Conservation (phyloP, 805 yeast species). For the Kazachstania africana region DNA sequence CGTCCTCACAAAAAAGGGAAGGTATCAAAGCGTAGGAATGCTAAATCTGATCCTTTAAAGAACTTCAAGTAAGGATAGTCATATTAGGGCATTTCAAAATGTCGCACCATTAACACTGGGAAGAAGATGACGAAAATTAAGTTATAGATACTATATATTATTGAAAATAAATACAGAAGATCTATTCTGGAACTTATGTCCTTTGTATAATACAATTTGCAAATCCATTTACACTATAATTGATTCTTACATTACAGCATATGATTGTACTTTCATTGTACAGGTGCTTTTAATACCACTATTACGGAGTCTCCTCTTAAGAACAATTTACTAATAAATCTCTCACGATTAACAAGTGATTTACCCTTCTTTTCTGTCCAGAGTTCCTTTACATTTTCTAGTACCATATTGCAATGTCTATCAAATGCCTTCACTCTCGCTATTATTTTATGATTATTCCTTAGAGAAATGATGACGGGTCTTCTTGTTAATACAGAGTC, state of each 20-base stretch:
- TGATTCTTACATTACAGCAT: no score
- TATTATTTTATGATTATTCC: slow-evolving; percentile 86
- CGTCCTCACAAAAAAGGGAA: slow-evolving; percentile 22
- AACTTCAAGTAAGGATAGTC: slow-evolving; percentile 37
- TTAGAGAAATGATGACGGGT: slow-evolving; percentile 74
- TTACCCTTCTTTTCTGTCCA: slow-evolving; percentile 64
- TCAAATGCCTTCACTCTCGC: slow-evolving; percentile 92
- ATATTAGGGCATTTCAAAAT: no score
- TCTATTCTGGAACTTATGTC: no score
- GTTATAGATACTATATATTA: no score
- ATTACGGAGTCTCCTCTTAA: slow-evolving; percentile 93
- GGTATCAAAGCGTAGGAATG: slow-evolving; percentile 34
- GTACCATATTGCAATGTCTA: slow-evolving; percentile 86
- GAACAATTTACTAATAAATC: slow-evolving; percentile 83
- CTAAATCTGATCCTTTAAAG: slow-evolving; percentile 56
- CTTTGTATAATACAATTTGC: no score
- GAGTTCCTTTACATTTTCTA: slow-evolving; percentile 84
- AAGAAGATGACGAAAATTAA: no score
- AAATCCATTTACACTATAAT: no score
- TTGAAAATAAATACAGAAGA: no score
- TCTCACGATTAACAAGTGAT: slow-evolving; percentile 45
- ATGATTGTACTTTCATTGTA: no score
- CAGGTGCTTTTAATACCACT: slow-evolving; percentile 51
- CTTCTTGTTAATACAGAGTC: slow-evolving; percentile 64
- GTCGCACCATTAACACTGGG: no score